Conservation (phyloP, 129 eudicot genomes). For the Flaveria trinervia region DNA sequence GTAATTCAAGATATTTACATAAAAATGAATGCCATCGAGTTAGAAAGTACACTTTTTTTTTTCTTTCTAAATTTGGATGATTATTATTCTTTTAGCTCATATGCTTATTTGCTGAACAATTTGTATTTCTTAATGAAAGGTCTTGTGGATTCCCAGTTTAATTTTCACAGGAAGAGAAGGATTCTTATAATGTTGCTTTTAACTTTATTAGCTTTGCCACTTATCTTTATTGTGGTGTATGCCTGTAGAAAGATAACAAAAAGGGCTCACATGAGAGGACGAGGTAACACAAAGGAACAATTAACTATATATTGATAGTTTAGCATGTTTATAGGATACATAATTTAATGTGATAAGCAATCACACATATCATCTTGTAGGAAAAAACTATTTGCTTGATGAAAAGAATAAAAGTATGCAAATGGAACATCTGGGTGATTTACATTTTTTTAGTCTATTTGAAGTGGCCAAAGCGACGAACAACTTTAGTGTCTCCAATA, state of each 20-base stretch:
- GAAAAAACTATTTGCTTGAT: neutral
- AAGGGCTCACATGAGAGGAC: neutral
- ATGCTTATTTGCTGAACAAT: neutral
- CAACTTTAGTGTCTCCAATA: neutral
- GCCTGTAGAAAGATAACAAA: neutral
- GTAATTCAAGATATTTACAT: slow-evolving; percentile 29
- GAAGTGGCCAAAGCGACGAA: neutral
- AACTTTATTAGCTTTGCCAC: neutral
- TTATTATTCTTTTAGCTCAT: neutral
- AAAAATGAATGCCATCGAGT: slow-evolving; percentile 28
- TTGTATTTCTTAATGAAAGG: neutral
- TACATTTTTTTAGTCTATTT: neutral
- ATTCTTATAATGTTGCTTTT: neutral
- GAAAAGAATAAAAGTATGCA: neutral
- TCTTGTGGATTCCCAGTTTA: neutral
- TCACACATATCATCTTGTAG: neutral
- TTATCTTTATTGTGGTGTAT: slow-evolving; percentile 3
- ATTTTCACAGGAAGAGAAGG: neutral
- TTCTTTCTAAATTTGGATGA: no score
- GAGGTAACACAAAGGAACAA: neutral
- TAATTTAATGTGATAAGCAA: neutral
- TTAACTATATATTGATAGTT: neutral
- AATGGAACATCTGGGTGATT: neutral
- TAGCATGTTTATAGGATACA: neutral
- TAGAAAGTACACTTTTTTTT: neutral